phyloP scores from a whole-genome alignment of 306 rosid genomes.

The Spatholobus suberectus region DNA sequence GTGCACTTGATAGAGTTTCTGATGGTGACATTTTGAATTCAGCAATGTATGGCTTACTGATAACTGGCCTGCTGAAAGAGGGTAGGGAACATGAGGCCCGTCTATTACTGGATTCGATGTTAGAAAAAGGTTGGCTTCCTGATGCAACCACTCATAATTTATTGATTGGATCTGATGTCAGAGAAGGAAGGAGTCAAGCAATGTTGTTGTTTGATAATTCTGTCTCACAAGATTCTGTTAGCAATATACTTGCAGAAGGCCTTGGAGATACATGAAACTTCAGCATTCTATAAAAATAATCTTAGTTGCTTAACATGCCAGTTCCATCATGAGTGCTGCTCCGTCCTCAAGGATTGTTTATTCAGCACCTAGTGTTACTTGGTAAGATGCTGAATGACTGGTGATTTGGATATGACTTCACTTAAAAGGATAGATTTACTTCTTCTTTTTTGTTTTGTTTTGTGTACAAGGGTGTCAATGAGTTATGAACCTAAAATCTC shows the following conservation, averaged over 20 bases:
- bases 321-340: constrained; percentile 29
- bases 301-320: constrained; percentile 22
- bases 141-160: constrained; percentile 76
- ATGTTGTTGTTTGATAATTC: constrained; percentile 38
- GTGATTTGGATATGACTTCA: constrained; percentile 9
- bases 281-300: constrained; percentile 30
- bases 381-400: constrained; percentile 37
- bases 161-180: constrained; percentile 66
- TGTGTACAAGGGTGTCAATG: too few relatives aligned
- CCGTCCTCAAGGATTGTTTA: background rate
- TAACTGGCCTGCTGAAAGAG: constrained; percentile 85
- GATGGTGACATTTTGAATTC: constrained; percentile 53
- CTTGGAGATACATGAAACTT: constrained; percentile 53
- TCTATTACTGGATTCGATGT: constrained; percentile 70
- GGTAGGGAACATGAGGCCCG: constrained; percentile 61
- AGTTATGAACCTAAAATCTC: too few relatives aligned
- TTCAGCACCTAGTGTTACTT: constrained; percentile 2
- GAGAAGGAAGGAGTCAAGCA: constrained; percentile 44
- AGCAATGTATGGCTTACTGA: constrained; percentile 57
- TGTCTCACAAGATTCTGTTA: constrained; percentile 61
- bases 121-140: constrained; percentile 93
- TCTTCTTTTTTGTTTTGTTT: too few relatives aligned
- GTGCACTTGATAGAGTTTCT: constrained; percentile 54
- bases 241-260: constrained; percentile 80
- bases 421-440: background rate